Percentiles rank a stretch among this genome's conserved stretches.
phyloP scores from a whole-genome alignment of 2,329 filamentous ascomycete species.

The Diaporthe longicolla region DNA sequence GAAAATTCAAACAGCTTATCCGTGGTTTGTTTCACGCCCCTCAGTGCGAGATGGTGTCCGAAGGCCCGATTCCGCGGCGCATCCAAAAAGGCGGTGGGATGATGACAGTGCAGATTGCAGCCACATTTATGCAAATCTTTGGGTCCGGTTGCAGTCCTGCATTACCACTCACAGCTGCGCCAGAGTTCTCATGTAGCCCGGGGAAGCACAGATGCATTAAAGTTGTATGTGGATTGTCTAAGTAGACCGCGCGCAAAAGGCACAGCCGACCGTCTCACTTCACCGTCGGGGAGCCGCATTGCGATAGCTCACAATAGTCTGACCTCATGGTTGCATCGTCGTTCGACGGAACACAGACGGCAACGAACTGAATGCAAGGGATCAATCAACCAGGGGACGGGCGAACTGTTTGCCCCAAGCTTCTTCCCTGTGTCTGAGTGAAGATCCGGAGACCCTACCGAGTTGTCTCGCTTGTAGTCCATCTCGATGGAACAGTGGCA shows the following conservation, averaged over 20 bases:
- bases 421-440: constrained; percentile 6
- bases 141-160: not conserved
- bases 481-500: not conserved
- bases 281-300: constrained; percentile 20
- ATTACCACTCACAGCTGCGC: not conserved
- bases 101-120: constrained; percentile 23
- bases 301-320: not conserved
- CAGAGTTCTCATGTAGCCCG: not conserved
- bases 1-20: constrained; percentile 5
- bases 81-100: constrained; percentile 34
- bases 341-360: not conserved
- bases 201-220: constrained; percentile 7
- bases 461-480: not conserved
- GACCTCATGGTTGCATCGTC: constrained; percentile 14
- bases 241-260: constrained; percentile 6
- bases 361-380: constrained; percentile 9
- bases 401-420: constrained; percentile 4
- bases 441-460: constrained; percentile 11
- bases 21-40: constrained; percentile 19
- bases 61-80: constrained; percentile 1
- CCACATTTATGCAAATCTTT: constrained; percentile 27
- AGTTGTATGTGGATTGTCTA: constrained; percentile 24
- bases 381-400: not conserved
- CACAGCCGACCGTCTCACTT: constrained; percentile 1
- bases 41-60: constrained; percentile 17